phyloP scores from a whole-genome alignment of 2,329 filamentous ascomycete species.

The Karstenula rhodostoma region DNA sequence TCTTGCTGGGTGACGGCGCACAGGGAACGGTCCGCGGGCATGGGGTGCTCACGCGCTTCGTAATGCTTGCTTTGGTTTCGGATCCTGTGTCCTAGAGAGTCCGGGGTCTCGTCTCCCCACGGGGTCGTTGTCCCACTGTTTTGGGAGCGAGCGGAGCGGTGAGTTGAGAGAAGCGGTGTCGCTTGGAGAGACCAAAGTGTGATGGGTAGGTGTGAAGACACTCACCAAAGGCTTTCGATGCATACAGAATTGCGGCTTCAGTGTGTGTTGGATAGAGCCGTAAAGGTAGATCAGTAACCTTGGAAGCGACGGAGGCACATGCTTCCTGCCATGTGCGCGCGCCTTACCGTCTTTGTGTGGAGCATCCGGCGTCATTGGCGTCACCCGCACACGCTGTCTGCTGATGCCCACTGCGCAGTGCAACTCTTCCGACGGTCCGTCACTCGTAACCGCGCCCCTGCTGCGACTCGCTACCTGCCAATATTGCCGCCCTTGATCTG shows the following conservation, averaged over 20 bases:
- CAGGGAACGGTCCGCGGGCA: not conserved
- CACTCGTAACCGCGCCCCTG: no score
- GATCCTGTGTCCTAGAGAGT: not conserved
- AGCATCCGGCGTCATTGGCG: not conserved
- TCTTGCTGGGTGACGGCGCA: not conserved
- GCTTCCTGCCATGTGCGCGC: not conserved
- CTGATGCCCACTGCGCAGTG: no score
- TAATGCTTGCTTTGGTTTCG: not conserved
- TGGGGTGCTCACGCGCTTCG: not conserved
- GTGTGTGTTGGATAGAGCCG: no score
- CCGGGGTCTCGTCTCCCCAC: not conserved
- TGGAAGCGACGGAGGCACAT: no score
- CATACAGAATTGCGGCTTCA: not conserved
- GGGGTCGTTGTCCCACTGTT: not conserved
- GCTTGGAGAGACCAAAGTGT: not conserved
- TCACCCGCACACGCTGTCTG: not conserved
- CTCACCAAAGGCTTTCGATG: not conserved
- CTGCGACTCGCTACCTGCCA: constrained; percentile 8
- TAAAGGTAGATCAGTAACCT: no score
- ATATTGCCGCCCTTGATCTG: not conserved
- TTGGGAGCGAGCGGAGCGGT: not conserved
- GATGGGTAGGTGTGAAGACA: not conserved
- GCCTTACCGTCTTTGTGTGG: not conserved
- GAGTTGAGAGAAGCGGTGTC: not conserved
- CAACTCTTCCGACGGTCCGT: not conserved